Evolutionary conservation across 345 rosid species (phyloP).

Genomic region (Arabis alpina): DNA sequence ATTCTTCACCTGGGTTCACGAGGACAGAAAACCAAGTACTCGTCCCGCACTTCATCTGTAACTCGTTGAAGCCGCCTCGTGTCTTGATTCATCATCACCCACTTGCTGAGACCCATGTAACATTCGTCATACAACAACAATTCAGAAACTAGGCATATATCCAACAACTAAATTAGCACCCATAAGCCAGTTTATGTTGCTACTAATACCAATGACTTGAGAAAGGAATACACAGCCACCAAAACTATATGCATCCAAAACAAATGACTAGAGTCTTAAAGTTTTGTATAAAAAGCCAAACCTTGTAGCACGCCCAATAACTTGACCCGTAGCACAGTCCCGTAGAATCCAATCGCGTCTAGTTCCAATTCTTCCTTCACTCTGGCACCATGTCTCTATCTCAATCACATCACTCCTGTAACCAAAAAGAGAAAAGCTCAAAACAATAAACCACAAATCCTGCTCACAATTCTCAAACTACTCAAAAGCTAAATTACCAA

Average conservation of each 20-base stretch:
- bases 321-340: constrained; percentile 69
- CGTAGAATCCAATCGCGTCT: constrained; percentile 90
- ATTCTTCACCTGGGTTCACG: constrained; percentile 61
- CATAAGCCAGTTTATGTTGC: neutral
- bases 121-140: neutral
- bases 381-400: constrained; percentile 96
- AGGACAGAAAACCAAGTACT: constrained; percentile 77
- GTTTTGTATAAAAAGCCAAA: neutral
- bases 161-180: neutral
- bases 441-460: constrained; percentile 8
- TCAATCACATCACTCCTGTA: constrained; percentile 93
- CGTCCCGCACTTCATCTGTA: constrained; percentile 82
- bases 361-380: constrained; percentile 94
- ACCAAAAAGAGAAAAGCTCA: constrained; percentile 1
- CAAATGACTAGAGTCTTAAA: constrained; percentile 1
- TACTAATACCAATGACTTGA: neutral
- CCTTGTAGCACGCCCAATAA: constrained; percentile 97
- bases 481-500: constrained; percentile 52
- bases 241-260: neutral
- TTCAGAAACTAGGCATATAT: neutral
- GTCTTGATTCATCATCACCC: constrained; percentile 99
- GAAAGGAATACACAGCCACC: too few relatives aligned
- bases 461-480: neutral
- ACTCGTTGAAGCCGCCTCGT: constrained; percentile 93
- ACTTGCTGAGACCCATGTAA: constrained; percentile 63